phyloP scores from a whole-genome alignment of 148 eudicot genomes.

The Heliosperma pusillum region DNA sequence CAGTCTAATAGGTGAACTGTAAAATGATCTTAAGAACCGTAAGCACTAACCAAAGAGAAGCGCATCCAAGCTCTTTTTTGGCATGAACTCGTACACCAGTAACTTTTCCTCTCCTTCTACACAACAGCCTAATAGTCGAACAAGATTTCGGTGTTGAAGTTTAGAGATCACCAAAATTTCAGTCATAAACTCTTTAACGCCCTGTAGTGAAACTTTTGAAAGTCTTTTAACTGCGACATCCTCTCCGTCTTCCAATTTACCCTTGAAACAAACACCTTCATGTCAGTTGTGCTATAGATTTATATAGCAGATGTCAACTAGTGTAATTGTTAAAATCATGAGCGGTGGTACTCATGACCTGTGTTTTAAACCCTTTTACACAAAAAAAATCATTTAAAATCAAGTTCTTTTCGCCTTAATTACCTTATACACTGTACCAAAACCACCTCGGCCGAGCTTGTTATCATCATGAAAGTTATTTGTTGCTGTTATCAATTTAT shows the following conservation, averaged over 20 bases:
- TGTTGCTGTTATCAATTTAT: slow-evolving; percentile 38
- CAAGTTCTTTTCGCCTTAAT: too few relatives aligned
- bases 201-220: slow-evolving; percentile 36
- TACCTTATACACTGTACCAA: slow-evolving; percentile 53
- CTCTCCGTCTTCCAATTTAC: slow-evolving; percentile 28
- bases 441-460: slow-evolving; percentile 56
- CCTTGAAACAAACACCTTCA: slow-evolving; percentile 19
- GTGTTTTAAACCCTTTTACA: too few relatives aligned
- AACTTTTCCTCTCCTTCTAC: slow-evolving; percentile 33
- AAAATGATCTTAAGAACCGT: background rate
- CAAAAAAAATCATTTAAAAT: too few relatives aligned
- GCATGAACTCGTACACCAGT: slow-evolving; percentile 45
- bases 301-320: background rate
- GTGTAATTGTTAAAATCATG: too few relatives aligned
- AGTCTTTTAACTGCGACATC: slow-evolving; percentile 41
- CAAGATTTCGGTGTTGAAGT: slow-evolving; percentile 49
- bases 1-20: too few relatives aligned
- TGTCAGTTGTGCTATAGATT: background rate
- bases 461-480: slow-evolving; percentile 27
- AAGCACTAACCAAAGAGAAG: slow-evolving; percentile 31
- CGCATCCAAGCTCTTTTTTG: slow-evolving; percentile 42
- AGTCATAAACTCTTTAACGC: slow-evolving; percentile 38
- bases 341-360: too few relatives aligned
- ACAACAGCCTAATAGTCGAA: slow-evolving; percentile 43
- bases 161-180: slow-evolving; percentile 43